A percentile compares a stretch with the other conserved stretches of the same genome.
Evolutionary conservation across 306 rosid genomes (phyloP).

Genomic region (Crotalaria pallida): DNA sequence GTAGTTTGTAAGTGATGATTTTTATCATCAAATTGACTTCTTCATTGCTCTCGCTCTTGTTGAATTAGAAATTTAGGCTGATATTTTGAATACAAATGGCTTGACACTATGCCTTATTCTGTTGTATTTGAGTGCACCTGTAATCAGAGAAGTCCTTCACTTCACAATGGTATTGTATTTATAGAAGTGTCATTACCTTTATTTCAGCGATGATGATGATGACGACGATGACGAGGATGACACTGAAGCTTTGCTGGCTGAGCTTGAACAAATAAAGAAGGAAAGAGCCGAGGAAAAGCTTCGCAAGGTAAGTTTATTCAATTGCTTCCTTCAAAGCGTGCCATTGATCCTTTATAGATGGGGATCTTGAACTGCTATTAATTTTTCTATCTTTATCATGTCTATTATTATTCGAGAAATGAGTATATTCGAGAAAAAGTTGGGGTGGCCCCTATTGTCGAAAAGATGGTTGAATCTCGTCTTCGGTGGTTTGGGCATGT

Average conservation of each 20-base stretch:
- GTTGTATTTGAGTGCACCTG: not conserved
- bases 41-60: not conserved
- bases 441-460: too few species aligned
- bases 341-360: conserved; percentile 1
- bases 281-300: conserved; percentile 95
- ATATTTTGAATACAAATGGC: not conserved
- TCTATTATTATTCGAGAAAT: too few species aligned
- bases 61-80: not conserved
- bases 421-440: too few species aligned
- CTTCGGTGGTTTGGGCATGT: too few species aligned
- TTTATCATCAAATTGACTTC: not conserved
- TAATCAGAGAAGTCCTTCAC: not conserved
- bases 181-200: not conserved
- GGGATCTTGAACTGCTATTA: not conserved
- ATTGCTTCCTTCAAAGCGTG: not conserved
- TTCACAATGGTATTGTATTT: not conserved
- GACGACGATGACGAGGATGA: conserved; percentile 70
- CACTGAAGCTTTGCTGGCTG: conserved; percentile 86
- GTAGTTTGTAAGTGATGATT: not conserved
- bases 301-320: conserved; percentile 49
- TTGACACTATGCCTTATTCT: conserved; percentile 1
- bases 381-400: not conserved
- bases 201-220: conserved; percentile 35
- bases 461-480: too few species aligned
- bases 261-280: conserved; percentile 96